phyloP scores from a whole-genome alignment of 257 asterid genomes.

The Cordia subcordata region DNA sequence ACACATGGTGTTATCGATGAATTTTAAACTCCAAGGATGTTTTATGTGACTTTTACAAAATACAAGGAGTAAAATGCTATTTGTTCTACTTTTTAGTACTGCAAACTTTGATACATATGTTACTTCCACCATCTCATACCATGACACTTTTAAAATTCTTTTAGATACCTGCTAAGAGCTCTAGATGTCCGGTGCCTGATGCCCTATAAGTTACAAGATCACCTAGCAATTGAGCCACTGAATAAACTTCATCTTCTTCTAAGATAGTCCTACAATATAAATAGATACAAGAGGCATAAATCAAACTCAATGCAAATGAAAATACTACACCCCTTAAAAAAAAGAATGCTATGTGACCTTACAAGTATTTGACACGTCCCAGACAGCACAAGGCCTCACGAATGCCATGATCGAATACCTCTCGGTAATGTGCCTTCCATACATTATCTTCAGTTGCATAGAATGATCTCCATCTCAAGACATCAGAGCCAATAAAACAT shows the following conservation, averaged over 20 bases:
- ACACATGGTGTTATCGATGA: too few species aligned
- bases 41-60: too few species aligned
- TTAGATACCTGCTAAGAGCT: constrained; percentile 30
- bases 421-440: constrained; percentile 36
- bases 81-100: too few species aligned
- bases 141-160: neutral
- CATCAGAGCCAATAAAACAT: constrained; percentile 22
- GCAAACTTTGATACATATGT: too few species aligned
- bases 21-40: too few species aligned
- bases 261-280: constrained; percentile 12
- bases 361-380: constrained; percentile 31
- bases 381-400: constrained; percentile 34
- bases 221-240: constrained; percentile 29
- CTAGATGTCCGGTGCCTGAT: constrained; percentile 26
- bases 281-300: neutral
- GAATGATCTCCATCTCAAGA: constrained; percentile 34
- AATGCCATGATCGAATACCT: constrained; percentile 32
- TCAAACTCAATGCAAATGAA: neutral
- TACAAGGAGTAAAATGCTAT: too few species aligned
- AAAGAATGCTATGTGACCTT: constrained; percentile 12
- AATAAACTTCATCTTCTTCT: constrained; percentile 28
- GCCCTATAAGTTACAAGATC: constrained; percentile 34
- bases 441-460: constrained; percentile 27
- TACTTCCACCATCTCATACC: too few species aligned
- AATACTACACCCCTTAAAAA: neutral